Percentiles rank a stretch among this genome's conserved stretches.
Evolutionary conservation across 495 filamentous ascomycete species (phyloP).

Genomic region (Hyaloscypha hepaticicola): DNA sequence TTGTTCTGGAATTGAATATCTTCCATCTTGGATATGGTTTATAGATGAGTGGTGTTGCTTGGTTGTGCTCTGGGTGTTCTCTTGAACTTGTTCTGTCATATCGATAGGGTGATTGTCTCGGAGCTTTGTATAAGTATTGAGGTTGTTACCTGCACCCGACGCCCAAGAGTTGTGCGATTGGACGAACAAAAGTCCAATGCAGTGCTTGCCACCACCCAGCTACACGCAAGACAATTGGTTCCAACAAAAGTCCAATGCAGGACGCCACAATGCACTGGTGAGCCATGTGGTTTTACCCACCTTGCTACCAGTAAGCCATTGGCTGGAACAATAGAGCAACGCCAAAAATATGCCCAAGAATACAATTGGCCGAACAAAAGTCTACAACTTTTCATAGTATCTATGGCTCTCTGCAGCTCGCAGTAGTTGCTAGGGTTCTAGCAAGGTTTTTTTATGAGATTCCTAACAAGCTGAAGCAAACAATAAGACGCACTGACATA

Average conservation of each 20-base stretch:
- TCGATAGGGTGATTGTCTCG: background rate
- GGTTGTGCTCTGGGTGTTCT: background rate
- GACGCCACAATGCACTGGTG: background rate
- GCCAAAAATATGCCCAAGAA: background rate
- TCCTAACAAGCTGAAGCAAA: no score
- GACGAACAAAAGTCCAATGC: constrained; percentile 8
- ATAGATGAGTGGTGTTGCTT: background rate
- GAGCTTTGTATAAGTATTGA: background rate
- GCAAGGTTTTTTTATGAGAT: no score
- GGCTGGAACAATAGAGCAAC: background rate
- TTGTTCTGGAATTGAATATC: background rate
- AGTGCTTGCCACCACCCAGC: background rate
- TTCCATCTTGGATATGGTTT: constrained; percentile 1
- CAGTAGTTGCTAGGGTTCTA: no score
- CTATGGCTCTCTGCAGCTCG: no score
- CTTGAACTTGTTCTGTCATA: background rate
- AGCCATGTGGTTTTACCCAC: background rate
- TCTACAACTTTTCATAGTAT: no score
- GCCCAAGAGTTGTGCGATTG: background rate
- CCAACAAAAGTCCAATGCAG: constrained; percentile 3
- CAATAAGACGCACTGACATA: no score
- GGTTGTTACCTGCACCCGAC: background rate
- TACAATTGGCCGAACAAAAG: background rate
- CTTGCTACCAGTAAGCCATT: background rate
- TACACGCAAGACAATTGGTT: background rate